phyloP scores from a whole-genome alignment of 495 filamentous ascomycete genomes.

The Recurvomyces mirabilis region DNA sequence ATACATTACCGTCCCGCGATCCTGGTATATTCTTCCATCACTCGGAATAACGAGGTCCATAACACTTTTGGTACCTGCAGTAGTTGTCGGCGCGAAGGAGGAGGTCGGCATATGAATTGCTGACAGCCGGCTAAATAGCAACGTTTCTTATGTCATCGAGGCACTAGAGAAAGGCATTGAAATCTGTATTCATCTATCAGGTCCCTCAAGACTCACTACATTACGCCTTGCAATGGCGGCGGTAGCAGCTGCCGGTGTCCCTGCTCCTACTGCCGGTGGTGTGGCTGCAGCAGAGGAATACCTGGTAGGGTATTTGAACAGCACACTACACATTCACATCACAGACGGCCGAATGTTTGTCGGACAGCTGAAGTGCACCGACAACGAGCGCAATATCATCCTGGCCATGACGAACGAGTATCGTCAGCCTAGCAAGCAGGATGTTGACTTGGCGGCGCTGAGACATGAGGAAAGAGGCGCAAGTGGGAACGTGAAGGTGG shows the following conservation, averaged over 20 bases:
- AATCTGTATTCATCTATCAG: too few relatives aligned
- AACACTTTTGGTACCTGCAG: background rate
- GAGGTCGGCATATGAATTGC: background rate
- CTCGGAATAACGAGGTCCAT: background rate
- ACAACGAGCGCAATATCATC: conserved; percentile 80
- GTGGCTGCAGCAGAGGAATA: conserved; percentile 6
- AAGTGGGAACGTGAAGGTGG: conserved; percentile 39
- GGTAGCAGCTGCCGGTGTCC: too few relatives aligned
- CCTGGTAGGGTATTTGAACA: conserved; percentile 42
- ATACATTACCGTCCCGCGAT: too few relatives aligned
- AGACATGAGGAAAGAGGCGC: conserved; percentile 22
- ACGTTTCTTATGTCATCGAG: too few relatives aligned
- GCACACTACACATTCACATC: conserved; percentile 65
- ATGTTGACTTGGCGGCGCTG: conserved; percentile 27
- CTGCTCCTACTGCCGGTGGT: too few relatives aligned
- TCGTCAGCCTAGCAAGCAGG: conserved; percentile 52
- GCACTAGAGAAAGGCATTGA: too few relatives aligned
- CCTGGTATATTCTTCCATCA: too few relatives aligned
- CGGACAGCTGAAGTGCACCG: conserved; percentile 86
- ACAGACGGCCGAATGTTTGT: conserved; percentile 81
- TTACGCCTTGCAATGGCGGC: background rate
- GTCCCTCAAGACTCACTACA: background rate
- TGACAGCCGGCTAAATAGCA: background rate
- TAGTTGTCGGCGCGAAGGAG: background rate
- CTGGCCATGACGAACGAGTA: conserved; percentile 81